phyloP scores from a whole-genome alignment of 2,329 filamentous ascomycete genomes.

The Dothideomycetidae sp. region DNA sequence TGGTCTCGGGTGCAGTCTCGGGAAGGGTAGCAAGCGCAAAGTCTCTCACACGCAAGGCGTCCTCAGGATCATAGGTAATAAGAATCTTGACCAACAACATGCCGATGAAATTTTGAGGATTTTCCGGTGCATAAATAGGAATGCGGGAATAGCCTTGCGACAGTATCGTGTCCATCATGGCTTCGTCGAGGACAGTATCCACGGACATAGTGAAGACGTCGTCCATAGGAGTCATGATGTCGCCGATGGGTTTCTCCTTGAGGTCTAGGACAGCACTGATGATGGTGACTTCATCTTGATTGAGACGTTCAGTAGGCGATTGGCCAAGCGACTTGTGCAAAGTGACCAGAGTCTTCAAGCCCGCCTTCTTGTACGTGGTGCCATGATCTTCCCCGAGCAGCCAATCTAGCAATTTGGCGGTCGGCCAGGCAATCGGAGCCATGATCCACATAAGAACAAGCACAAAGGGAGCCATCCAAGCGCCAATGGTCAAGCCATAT shows the following conservation, averaged over 20 bases:
- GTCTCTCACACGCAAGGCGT: constrained; percentile 70
- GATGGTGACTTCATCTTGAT: constrained; percentile 96
- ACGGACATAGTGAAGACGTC: constrained; percentile 97
- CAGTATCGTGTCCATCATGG: constrained; percentile 86
- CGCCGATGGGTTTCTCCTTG: constrained; percentile 88
- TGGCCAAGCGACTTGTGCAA: constrained; percentile 84
- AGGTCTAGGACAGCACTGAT: constrained; percentile 93
- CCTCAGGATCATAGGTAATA: constrained; percentile 96
- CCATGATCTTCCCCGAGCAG: constrained; percentile 90
- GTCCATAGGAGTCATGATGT: constrained; percentile 97
- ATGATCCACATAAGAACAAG: constrained; percentile 82
- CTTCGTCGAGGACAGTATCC: constrained; percentile 81
- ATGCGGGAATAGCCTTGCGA: constrained; percentile 92
- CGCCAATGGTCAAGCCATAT: constrained; percentile 87
- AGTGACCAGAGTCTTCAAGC: constrained; percentile 88
- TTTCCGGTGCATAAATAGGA: constrained; percentile 79
- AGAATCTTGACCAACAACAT: constrained; percentile 98
- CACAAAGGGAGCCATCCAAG: constrained; percentile 82
- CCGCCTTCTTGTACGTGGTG: constrained; percentile 95
- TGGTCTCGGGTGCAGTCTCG: constrained; percentile 87
- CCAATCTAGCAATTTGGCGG: constrained; percentile 86
- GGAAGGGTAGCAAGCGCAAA: constrained; percentile 88
- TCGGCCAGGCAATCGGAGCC: constrained; percentile 82
- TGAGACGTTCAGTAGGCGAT: constrained; percentile 69
- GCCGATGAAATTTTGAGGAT: constrained; percentile 76